A percentile compares a stretch with the other conserved stretches of the same genome.
phyloP scores from a whole-genome alignment of 1,139 yeast genomes.

The Magnusiomyces magnusii region DNA sequence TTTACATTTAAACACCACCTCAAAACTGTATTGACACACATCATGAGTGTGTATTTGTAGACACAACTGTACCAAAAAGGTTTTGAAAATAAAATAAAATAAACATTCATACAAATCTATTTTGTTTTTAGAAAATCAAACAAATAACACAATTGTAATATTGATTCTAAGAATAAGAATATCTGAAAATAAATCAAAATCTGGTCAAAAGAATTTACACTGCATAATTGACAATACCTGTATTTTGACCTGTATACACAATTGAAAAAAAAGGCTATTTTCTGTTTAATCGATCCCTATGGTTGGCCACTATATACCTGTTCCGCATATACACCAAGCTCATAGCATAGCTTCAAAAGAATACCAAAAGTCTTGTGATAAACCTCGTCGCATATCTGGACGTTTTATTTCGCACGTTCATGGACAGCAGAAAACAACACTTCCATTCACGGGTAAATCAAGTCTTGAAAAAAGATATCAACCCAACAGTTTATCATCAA shows the following conservation, averaged over 20 bases:
- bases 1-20: too few species aligned
- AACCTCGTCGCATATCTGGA: background rate
- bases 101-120: too few species aligned
- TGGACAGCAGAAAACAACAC: background rate
- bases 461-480: background rate
- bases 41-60: too few species aligned
- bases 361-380: too few species aligned
- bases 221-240: background rate
- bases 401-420: background rate
- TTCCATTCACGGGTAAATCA: background rate
- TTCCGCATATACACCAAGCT: background rate
- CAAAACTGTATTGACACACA: too few species aligned
- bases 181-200: background rate
- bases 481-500: too few species aligned
- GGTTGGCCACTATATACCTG: background rate
- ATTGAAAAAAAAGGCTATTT: too few species aligned
- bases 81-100: too few species aligned
- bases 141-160: too few species aligned
- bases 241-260: background rate
- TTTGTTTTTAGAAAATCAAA: too few species aligned
- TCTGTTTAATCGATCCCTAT: background rate
- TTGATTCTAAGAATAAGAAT: background rate
- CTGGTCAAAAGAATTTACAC: too few species aligned
- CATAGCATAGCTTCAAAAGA: background rate
- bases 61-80: too few species aligned